A percentile compares a stretch with the other conserved stretches of the same genome.
These are phyloP conservation scores for Fusarium fracticaudum DNA, from an alignment of 2,329 filamentous ascomycete species.

Conservation along the genomic window DNA sequence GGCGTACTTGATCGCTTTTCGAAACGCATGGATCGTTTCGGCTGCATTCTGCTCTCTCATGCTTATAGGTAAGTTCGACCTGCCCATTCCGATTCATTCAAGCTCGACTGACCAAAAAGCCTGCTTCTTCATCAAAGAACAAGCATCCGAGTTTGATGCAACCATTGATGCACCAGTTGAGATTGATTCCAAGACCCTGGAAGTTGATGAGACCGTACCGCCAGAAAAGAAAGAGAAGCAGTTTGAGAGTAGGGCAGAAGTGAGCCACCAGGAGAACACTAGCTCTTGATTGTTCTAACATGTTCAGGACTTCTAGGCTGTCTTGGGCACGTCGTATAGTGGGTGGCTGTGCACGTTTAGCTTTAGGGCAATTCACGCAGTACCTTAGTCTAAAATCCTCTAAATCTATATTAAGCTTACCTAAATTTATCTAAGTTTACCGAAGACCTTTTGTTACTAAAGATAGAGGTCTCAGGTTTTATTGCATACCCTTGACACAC, in stretches of 20 bases:
- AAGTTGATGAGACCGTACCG: not conserved
- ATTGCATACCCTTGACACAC: too few species aligned
- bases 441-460: too few species aligned
- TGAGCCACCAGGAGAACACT: not conserved
- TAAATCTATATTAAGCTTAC: too few species aligned
- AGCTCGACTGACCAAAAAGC: not conserved
- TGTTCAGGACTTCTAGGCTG: not conserved
- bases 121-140: not conserved
- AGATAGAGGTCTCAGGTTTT: too few species aligned
- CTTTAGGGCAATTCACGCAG: too few species aligned
- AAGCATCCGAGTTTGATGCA: not conserved
- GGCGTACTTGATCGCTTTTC: not conserved
- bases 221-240: not conserved
- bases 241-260: not conserved
- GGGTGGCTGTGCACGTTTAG: not conserved
- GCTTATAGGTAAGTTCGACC: not conserved
- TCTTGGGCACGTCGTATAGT: not conserved
- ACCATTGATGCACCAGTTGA: not conserved
- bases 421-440: too few species aligned
- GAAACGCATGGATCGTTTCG: not conserved
- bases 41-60: not conserved
- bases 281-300: not conserved
- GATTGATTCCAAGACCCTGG: not conserved
- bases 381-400: too few species aligned
- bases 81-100: rapidly evolving